Base-by-base conservation (phyloP, 768 basidiomycete genomes). In the Mycena metata region DNA sequence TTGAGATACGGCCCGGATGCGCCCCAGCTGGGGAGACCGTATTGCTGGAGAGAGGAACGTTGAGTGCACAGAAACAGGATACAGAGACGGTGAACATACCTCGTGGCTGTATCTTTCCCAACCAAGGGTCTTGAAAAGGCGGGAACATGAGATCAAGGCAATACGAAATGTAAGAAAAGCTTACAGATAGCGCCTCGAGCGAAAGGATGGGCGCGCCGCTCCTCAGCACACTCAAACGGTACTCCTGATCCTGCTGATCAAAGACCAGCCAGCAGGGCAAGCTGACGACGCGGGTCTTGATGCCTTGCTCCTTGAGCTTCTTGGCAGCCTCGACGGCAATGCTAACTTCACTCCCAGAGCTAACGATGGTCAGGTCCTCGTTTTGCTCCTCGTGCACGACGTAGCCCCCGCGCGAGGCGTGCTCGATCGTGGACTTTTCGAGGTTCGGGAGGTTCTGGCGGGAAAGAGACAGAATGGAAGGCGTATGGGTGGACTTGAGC, bases 381-480 rank as follows among this genome's bases (percentile, higher is more conserved):
- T 87, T 83, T 58, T 85, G 82, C 57, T 90, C 91, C 60, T 98
- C 96, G 76, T 92, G 87, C 43, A 97, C 79, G 64, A 97, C 94
- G 79, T 98, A 98, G 66, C 94, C 96, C 74, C 96, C 96, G 72
- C 89, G 90, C 66, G 80, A 76, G 60, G 95, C 96, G 61, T 88
- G 88, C 82, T 96, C 94, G 76, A 98, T 91, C 64, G 92, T 86
- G 30, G 95, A 96, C 63, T 88, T 89, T 75, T 92, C 94, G 67
- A 98, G 90, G 78, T 98, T 96, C 57, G 96, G 96, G 42, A 98
- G 87, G 84, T 95, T 96, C 83, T 97, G 94, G 46, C 94, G 89
- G 60, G 95, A 94, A 63, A 94, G 87, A 5, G 90, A 91, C 65
- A 95, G 83, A 72, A 96, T 85, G 26, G 95, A 96, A 33, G 96